phyloP scores from a whole-genome alignment of 495 filamentous ascomycete genomes.

The Aspergillus leporis region DNA sequence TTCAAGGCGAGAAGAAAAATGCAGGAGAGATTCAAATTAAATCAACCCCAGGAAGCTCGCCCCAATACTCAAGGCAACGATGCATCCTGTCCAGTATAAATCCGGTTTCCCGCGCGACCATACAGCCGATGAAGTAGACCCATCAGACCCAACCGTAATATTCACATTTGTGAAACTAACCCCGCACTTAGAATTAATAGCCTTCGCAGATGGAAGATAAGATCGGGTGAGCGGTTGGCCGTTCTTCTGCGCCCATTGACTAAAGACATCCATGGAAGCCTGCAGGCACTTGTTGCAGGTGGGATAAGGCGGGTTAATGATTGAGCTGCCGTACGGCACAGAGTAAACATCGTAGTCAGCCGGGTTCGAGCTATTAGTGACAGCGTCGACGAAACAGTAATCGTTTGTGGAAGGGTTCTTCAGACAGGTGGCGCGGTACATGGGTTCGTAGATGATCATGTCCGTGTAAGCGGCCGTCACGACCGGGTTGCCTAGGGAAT shows the following conservation, averaged over 20 bases:
- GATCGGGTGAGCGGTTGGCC: conserved; percentile 56
- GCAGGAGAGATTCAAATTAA: conserved; percentile 5
- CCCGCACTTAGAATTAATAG: conserved; percentile 67
- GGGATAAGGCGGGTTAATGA: conserved; percentile 63
- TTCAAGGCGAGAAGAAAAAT: conserved; percentile 5
- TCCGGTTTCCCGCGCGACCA: conserved; percentile 5
- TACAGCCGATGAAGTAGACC: conserved; percentile 17
- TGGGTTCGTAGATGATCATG: conserved; percentile 67
- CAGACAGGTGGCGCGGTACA: conserved; percentile 80
- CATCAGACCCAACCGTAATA: conserved; percentile 44
- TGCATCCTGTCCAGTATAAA: not conserved
- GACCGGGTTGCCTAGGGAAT: conserved; percentile 59
- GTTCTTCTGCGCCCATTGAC: conserved; percentile 57
- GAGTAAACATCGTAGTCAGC: conserved; percentile 78
- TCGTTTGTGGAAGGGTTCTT: conserved; percentile 45
- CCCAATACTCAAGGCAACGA: conserved; percentile 8
- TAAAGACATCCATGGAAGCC: conserved; percentile 70
- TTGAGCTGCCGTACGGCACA: conserved; percentile 70
- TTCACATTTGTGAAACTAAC: conserved; percentile 60
- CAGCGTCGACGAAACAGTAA: conserved; percentile 77
- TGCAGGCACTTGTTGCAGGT: conserved; percentile 69
- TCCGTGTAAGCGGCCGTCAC: conserved; percentile 74
- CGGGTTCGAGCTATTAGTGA: conserved; percentile 68
- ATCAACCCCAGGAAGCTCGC: conserved; percentile 6
- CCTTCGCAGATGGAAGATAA: conserved; percentile 63